Evolutionary conservation across 805 yeast genomes (phyloP).

Genomic region (Barnettozyma siamensis): DNA sequence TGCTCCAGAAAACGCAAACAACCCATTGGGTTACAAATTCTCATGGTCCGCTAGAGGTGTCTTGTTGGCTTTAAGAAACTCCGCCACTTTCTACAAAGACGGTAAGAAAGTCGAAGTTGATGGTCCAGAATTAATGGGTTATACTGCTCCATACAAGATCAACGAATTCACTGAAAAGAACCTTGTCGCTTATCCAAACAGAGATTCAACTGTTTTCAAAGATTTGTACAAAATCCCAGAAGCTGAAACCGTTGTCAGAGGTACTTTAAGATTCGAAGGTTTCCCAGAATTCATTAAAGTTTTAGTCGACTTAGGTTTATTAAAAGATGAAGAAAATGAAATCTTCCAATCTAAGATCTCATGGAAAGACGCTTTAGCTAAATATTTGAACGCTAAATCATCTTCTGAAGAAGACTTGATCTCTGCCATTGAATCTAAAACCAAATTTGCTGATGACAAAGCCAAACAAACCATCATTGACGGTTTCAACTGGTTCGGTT

Average conservation of each 20-base stretch:
- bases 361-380: conserved; percentile 86
- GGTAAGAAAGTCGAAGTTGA: conserved; percentile 75
- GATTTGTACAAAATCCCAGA: conserved; percentile 93
- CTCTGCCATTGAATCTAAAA: conserved; percentile 68
- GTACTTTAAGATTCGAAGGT: conserved; percentile 96
- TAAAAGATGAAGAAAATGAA: conserved; percentile 67
- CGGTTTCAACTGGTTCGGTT: conserved; percentile 92
- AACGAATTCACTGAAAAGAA: conserved; percentile 72
- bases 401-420: conserved; percentile 65
- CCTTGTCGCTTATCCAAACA: conserved; percentile 93
- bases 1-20: conserved; percentile 95
- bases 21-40: conserved; percentile 97
- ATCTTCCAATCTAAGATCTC: conserved; percentile 53
- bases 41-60: conserved; percentile 99
- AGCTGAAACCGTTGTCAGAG: conserved; percentile 94
- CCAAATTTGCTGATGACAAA: conserved; percentile 72
- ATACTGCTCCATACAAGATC: conserved; percentile 92
- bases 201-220: conserved; percentile 93
- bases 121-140: conserved; percentile 89
- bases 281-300: conserved; percentile 98
- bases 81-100: conserved; percentile 83
- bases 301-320: conserved; percentile 88
- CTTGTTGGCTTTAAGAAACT: conserved; percentile 87
- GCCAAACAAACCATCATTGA: conserved; percentile 82
- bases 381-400: conserved; percentile 70